Evolutionary conservation across 2,329 filamentous ascomycete genomes (phyloP), one percentile per base, ranked within the genome.

Genomic region (Phyllosticta ampelicida): DNA sequence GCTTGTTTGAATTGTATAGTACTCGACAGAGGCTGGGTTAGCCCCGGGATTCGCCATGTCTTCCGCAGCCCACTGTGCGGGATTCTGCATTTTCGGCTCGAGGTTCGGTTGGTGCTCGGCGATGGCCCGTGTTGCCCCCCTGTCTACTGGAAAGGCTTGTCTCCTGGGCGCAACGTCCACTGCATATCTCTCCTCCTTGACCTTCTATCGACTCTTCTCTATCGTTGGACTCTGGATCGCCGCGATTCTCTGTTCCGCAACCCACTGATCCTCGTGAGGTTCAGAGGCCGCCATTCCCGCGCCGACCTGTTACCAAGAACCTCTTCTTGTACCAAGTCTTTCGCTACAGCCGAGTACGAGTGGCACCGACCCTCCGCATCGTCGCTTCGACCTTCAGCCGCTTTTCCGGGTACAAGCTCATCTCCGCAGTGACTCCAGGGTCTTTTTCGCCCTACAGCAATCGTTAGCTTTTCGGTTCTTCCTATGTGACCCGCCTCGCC

Each of bases 391-490:
- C 36, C 36, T 8, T n/a, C 36, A 44, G n/a, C 36, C 36, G 36
- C 36, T 44, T 44, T 57, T 58, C 36, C 55, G 50, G 55, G 53
- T 36, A 58, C 48, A 36, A 44, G 55, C 49, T 58, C 55, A 58
- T 58, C 55, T 58, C 55, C 55, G 55, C 55, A 48, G 50, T 26
- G 9, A n/a, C 23, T 23, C 50, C 51, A 53, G 53, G 55, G 55
- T 51, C 53, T 58, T 30, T 48, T 51, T 52, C 13, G 21, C 36
- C 36, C 36, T 58, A 58, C 49, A 58, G 29, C 53, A 48, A 53
- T 53, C 49, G 55, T 58, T 26, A 58, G 55, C n/a, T 20, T 58
- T 53, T 58, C 55, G 55, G 55, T 48, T 51, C 55, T 53, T 48
- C 55, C 55, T 53, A 49, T 53, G 30, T 57, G 50, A 50, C 30